Evolutionary conservation across 768 basidiomycete genomes (phyloP), one percentile per base, ranked within the genome.

Genomic region (Dentipellis fragilis): DNA sequence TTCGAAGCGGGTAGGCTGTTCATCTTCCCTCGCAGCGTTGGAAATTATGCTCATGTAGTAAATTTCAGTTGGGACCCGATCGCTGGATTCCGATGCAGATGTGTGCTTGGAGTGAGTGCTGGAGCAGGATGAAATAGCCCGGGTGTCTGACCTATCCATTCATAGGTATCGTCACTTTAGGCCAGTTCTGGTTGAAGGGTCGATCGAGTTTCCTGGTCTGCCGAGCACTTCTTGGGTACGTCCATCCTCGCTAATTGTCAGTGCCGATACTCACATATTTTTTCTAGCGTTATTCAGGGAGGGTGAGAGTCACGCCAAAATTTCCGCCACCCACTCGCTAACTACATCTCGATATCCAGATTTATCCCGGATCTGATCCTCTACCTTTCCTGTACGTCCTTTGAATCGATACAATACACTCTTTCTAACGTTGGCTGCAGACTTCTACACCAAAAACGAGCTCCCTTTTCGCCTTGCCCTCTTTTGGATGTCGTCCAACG

Each of bases 81-180:
- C 70, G 78, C 17, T 84, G 80, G 80, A 73, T 83, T 54, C 80
- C 80, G 2, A 71, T 68, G n/a, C 80, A 83, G 65, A 78, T 77
- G 58, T 57, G 60, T 51, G 47, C 59, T 9, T 64, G 63, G 60
- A 56, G 63, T 62, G 52, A 49, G 58, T 57, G 2, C 9, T 37
- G n/a, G 47, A 19, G 34, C 7, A 17, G 9, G 46, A 5, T 49
- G 4, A 17, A 17, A 22, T 34, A 12, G 52, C 4, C 9, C 42
- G 17, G 9, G 8, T 14, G 16, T 48, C 47, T 14, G 61, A 69
- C 5, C 63, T 75, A 14, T 78, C 75, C 76, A 3, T 29, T 3
- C 3, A 29, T 29, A 78, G 78, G 58, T 63, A 57, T 73, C 42
- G 73, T 78, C 5, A 74, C 81, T 0, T 63, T 76, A n/a, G 67